Evolutionary conservation across 192 early-diverging fungal species (phyloP).

Genomic region (Backusella australiensis): DNA sequence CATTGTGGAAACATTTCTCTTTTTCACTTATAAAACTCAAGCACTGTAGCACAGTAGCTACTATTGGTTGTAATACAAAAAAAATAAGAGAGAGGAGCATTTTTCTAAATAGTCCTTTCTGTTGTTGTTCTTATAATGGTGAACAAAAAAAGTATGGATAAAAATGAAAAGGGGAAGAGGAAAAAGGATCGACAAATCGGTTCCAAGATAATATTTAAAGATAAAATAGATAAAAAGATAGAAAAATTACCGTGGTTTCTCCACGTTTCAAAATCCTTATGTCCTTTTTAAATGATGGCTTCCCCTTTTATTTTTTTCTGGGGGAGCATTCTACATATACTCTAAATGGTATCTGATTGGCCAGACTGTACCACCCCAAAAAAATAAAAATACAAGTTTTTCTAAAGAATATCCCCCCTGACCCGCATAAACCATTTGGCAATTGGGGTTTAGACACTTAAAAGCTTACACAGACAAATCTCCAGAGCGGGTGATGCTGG

Average conservation of each 20-base stretch:
- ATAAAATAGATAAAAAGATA: neutral
- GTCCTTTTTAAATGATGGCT: neutral
- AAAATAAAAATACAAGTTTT: constrained; percentile 7
- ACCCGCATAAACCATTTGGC: constrained; percentile 15
- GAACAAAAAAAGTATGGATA: neutral
- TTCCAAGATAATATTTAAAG: neutral
- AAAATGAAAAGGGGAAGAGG: neutral
- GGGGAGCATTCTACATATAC: neutral
- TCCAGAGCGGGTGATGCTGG: neutral
- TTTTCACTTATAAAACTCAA: neutral
- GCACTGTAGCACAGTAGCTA: neutral
- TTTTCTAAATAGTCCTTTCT: neutral
- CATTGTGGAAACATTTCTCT: neutral
- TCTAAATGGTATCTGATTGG: constrained; percentile 3
- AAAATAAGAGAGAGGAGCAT: neutral
- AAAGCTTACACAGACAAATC: neutral
- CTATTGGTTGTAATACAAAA: neutral
- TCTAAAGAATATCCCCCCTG: neutral
- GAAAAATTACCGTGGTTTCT: neutral
- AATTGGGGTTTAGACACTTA: neutral
- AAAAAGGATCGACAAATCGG: neutral
- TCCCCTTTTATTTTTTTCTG: constrained; percentile 1
- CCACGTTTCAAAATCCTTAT: neutral
- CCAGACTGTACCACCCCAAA: constrained; percentile 9
- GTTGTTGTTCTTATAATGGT: neutral